Base-by-base conservation (phyloP, 2,329 filamentous ascomycete genomes). In the Phaeosphaeria sp. region DNA sequence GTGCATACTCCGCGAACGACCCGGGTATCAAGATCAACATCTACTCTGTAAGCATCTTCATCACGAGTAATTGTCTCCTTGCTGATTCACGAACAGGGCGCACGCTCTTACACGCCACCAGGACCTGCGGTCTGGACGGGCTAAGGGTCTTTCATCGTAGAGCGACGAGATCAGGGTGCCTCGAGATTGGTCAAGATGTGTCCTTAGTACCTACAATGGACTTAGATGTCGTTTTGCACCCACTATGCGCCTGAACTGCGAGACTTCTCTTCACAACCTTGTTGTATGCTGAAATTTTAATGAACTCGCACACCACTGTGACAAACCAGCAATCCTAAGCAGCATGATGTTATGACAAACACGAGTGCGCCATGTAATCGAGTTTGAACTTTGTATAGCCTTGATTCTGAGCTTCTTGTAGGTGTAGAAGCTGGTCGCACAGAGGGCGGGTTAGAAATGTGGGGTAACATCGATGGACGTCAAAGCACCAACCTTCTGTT, bases 1-100 rank as follows among this genome's bases (percentile, higher is more conserved):
- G 74, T 13, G 80, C 57, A 0, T 81, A 71, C 76, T 68, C 62
- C 51, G 64, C 65, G 5, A 68, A 57, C 2, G 74, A 77, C 53
- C 69, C 71, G 7, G 74, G 73, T 7, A 66, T 76, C 30, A 64
- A 67, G 52, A 59, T 77, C 20, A 74, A 76, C 49, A 73, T 76
- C 24, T 76, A 76, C 9, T 61, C 63, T 25, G 53, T 55, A 55
- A 49, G 53, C 36, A n/a, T 45, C 6, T n/a, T 15, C 13, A 3
- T 49, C n/a, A 13, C 20, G 15, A 17, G 11, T 11, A 33, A 13
- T 33, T 4, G 20, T 42, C 1, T 30, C 27, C n/a, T 21, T 25
- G 9, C 18, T 24, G 36, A 47, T 50, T 15, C 45, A 20, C 6
- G 7, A 9, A 9, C 1, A 18, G 13, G 20, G 49, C 46, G 47